These are phyloP conservation scores for Zygotorulaspora florentina DNA, from an alignment of 805 yeast species.

Conservation along the genomic window DNA sequence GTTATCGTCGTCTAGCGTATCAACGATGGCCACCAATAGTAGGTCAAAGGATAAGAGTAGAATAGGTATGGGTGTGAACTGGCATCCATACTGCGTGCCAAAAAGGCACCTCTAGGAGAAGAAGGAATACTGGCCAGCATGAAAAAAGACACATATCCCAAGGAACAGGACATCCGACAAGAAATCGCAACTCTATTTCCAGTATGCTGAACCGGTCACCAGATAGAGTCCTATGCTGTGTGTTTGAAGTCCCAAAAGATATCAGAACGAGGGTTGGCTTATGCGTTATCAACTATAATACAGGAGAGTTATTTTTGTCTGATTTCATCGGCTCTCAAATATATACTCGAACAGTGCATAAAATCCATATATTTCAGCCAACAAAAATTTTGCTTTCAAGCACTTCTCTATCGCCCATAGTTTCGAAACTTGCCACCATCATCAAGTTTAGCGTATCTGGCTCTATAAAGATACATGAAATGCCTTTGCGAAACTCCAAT, in stretches of 20 bases:
- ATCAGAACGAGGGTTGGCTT: slow-evolving; percentile 37
- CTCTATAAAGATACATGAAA: slow-evolving; percentile 24
- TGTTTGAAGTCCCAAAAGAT: slow-evolving; percentile 29
- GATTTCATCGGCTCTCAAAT: slow-evolving; percentile 44
- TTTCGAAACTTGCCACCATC: slow-evolving; percentile 36
- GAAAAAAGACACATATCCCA: not conserved
- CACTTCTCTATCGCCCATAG: slow-evolving; percentile 24
- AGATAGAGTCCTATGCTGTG: slow-evolving; percentile 26
- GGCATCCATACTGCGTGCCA: too few relatives aligned
- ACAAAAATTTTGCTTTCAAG: slow-evolving; percentile 37
- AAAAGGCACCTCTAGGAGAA: not conserved
- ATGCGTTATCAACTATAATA: slow-evolving; percentile 37
- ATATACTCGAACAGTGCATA: slow-evolving; percentile 43
- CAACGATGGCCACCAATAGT: not conserved
- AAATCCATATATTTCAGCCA: slow-evolving; percentile 35
- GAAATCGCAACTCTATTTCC: not conserved
- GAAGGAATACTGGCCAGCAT: not conserved
- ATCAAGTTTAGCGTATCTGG: slow-evolving; percentile 34
- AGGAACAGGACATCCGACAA: not conserved
- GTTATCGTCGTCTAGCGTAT: not conserved
- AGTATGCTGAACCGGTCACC: not conserved
- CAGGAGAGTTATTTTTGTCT: slow-evolving; percentile 38
- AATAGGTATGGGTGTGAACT: not conserved
- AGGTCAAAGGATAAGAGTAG: not conserved
- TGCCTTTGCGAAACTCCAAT: slow-evolving; percentile 28